phyloP scores from a whole-genome alignment of 108 stramenopile genomes.

The Schizochytrium sp. region DNA sequence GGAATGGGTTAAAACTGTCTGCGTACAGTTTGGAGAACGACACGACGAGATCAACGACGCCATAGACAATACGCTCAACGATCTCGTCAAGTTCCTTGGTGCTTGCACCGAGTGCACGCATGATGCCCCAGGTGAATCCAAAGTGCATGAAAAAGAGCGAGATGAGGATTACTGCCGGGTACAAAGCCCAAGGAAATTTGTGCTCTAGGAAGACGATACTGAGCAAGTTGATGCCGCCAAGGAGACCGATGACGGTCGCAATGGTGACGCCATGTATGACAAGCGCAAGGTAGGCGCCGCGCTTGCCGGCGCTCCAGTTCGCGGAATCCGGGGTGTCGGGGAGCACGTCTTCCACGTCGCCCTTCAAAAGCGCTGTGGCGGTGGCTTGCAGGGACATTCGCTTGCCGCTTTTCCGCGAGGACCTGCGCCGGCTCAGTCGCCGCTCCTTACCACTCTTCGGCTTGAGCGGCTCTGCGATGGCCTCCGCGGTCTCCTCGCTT shows the following conservation, averaged over 20 bases:
- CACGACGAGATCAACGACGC: not conserved
- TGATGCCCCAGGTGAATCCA: not conserved
- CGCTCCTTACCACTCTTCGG: too few species aligned
- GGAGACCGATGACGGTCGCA: not conserved
- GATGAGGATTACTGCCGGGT: not conserved
- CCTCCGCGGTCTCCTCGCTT: not conserved
- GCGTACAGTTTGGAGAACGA: not conserved
- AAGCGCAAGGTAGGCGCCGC: not conserved
- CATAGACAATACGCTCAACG: too few species aligned
- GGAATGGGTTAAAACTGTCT: not conserved
- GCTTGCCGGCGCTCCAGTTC: not conserved
- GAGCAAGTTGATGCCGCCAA: not conserved
- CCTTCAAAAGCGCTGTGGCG: not conserved
- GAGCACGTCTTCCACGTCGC: not conserved
- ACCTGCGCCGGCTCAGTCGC: not conserved
- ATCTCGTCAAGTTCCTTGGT: not conserved
- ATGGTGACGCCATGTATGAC: not conserved
- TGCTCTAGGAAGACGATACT: not conserved
- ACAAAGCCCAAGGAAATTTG: not conserved
- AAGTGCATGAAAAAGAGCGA: not conserved
- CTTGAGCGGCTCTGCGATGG: not conserved
- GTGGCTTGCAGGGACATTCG: not conserved
- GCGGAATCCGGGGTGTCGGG: not conserved
- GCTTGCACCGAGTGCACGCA: not conserved
- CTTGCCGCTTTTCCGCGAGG: not conserved